Evolutionary conservation across 164 flowering plant species (phyloP).

Genomic region (Vitis riparia): DNA sequence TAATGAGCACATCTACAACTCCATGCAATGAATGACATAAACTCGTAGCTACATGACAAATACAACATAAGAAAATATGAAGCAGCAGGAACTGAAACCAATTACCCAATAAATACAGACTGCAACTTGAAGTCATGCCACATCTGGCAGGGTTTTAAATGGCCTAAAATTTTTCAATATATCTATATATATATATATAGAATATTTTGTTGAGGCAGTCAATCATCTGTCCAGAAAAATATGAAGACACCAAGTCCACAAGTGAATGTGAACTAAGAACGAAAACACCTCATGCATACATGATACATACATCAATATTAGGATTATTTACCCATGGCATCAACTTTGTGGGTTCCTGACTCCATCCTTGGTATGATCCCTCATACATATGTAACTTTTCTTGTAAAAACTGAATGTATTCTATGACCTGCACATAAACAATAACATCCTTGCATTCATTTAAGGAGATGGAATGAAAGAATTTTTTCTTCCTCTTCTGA

Average conservation of each 20-base stretch:
- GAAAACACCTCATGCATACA: not conserved
- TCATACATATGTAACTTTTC: slow-evolving; percentile 70
- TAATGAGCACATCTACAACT: not conserved
- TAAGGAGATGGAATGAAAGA: not conserved
- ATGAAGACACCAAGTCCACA: too few species aligned
- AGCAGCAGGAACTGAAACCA: not conserved
- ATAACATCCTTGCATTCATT: not conserved
- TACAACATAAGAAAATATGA: not conserved
- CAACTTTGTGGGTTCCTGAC: slow-evolving; percentile 55
- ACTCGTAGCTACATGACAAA: not conserved
- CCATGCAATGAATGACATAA: not conserved
- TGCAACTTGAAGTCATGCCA: not conserved
- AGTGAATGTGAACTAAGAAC: not conserved
- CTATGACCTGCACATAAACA: slow-evolving; percentile 63
- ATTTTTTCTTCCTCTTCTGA: not conserved
- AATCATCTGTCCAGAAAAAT: too few species aligned
- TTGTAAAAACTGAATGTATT: slow-evolving; percentile 73
- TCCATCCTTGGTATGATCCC: slow-evolving; percentile 59
- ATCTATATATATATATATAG: too few species aligned
- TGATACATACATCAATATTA: slow-evolving; percentile 1
- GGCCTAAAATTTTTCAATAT: not conserved
- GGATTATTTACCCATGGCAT: slow-evolving; percentile 60
- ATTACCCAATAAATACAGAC: not conserved
- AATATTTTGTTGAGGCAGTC: not conserved
- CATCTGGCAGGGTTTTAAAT: not conserved